phyloP scores from a whole-genome alignment of 2,329 filamentous ascomycete species.

The Cladosporium sphaerospermum region DNA sequence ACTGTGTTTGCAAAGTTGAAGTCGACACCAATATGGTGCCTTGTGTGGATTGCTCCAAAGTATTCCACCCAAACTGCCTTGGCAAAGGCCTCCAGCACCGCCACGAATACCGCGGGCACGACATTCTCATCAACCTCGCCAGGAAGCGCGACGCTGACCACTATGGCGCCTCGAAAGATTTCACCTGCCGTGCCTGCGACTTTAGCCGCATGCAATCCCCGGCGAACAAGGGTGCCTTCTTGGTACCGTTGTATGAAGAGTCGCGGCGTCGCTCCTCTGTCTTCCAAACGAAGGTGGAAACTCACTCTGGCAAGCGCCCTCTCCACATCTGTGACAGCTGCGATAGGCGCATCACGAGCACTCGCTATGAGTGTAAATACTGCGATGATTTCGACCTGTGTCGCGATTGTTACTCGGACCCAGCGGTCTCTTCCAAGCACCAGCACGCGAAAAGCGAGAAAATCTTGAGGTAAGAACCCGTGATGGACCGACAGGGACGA shows the following conservation, averaged over 20 bases:
- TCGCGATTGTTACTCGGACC: not conserved
- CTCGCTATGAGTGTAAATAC: not conserved
- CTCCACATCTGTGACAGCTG: not conserved
- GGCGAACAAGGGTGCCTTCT: not conserved
- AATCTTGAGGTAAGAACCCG: not conserved
- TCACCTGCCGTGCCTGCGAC: not conserved
- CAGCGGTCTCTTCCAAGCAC: not conserved
- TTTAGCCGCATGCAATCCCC: not conserved
- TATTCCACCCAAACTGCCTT: constrained; percentile 14
- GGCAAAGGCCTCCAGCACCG: constrained; percentile 11
- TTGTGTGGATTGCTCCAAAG: constrained; percentile 9
- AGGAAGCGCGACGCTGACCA: not conserved
- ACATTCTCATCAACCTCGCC: not conserved
- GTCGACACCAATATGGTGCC: constrained; percentile 11
- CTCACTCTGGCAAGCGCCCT: not conserved
- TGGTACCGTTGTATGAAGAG: not conserved
- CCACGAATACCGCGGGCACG: not conserved
- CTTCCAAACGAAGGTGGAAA: not conserved
- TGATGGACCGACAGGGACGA: too few relatives aligned
- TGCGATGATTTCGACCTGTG: constrained; percentile 1
- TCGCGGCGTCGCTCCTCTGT: not conserved
- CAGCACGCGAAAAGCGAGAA: not conserved
- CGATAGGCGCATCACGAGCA: not conserved
- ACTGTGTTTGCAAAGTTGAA: constrained; percentile 12
- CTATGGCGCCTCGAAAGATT: not conserved